A percentile compares a stretch with the other conserved stretches of the same genome.
Evolutionary conservation across 768 basidiomycete genomes (phyloP).

Genomic region (Rhizopogon vesiculosus): DNA sequence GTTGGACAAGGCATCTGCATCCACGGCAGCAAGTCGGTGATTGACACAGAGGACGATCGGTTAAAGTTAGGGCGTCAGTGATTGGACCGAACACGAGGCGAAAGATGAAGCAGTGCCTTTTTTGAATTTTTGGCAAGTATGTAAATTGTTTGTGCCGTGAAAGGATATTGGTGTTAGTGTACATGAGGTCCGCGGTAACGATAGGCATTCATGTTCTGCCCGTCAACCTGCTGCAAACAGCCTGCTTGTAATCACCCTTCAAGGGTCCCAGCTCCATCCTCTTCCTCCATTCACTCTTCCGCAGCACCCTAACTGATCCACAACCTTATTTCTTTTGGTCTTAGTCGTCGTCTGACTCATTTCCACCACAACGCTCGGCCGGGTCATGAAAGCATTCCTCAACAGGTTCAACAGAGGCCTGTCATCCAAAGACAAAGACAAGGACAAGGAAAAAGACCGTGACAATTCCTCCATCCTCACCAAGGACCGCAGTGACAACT

Average conservation of each 20-base stretch:
- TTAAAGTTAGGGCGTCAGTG: too few relatives aligned
- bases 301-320: background rate
- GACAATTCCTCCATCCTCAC: conserved; percentile 22
- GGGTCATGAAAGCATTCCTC: conserved; percentile 79
- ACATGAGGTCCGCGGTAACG: background rate
- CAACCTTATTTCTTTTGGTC: background rate
- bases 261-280: background rate
- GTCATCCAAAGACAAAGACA: conserved; percentile 50
- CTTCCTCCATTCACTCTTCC: conserved; percentile 2
- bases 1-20: too few relatives aligned
- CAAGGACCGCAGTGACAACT: conserved; percentile 28
- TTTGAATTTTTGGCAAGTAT: background rate
- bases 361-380: background rate
- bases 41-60: too few relatives aligned
- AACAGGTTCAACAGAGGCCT: conserved; percentile 65
- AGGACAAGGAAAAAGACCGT: conserved; percentile 41
- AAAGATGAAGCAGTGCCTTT: background rate
- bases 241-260: conserved; percentile 5
- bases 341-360: background rate
- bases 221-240: background rate
- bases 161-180: background rate
- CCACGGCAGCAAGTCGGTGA: too few relatives aligned
- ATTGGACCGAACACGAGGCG: background rate
- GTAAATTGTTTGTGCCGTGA: background rate
- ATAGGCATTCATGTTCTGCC: too few relatives aligned